Evolutionary conservation across 345 rosid genomes (phyloP).

Genomic region (rapeseed (Brassica napus)): DNA sequence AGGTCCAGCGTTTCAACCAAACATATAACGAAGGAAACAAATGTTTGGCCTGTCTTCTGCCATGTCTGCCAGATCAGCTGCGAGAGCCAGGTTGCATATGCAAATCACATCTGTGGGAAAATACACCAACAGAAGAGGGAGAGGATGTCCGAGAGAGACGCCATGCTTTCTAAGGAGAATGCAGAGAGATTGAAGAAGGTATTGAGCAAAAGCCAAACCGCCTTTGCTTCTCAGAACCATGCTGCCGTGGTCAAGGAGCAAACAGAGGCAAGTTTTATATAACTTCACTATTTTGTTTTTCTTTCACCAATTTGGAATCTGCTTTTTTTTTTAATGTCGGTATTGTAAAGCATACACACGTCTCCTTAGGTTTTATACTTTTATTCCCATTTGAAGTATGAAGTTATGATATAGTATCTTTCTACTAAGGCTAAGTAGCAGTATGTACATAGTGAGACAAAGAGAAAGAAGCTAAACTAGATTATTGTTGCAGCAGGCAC

Average conservation of each 20-base stretch:
- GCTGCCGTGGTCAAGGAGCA: slow-evolving; percentile 17
- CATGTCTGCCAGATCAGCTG: slow-evolving; percentile 30
- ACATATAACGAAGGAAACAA: slow-evolving; percentile 1
- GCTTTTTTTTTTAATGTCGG: neutral
- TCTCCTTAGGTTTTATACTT: neutral
- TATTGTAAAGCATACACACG: neutral
- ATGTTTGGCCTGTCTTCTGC: slow-evolving; percentile 26
- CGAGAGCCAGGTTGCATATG: slow-evolving; percentile 19
- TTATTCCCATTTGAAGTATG: neutral
- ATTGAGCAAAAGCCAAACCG: neutral
- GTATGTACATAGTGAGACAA: neutral
- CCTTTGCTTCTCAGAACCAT: slow-evolving; percentile 7
- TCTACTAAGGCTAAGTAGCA: neutral
- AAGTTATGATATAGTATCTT: neutral
- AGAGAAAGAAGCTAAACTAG: slow-evolving; percentile 10
- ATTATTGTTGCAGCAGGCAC: neutral
- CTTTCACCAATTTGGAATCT: neutral
- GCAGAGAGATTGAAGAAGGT: slow-evolving; percentile 11
- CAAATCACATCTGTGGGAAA: slow-evolving; percentile 15
- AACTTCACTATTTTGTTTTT: neutral
- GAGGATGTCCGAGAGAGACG: neutral
- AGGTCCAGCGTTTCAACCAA: slow-evolving; percentile 13
- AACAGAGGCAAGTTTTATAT: slow-evolving; percentile 30
- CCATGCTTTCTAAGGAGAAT: slow-evolving; percentile 7
- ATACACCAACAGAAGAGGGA: neutral